phyloP scores from a whole-genome alignment of 441 rosid species.

The Populus hybrid region DNA sequence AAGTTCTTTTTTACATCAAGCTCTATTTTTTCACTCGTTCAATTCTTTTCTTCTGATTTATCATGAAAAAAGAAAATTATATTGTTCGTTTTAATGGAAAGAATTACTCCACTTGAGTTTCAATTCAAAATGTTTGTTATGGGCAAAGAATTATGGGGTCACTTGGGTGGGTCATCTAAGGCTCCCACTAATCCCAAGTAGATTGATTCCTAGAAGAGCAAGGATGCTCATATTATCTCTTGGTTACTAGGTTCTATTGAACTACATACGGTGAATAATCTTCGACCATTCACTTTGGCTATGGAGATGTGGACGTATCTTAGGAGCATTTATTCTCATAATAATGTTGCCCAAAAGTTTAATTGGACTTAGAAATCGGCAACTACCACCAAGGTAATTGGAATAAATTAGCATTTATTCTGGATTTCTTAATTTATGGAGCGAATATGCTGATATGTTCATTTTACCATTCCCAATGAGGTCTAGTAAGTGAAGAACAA shows the following conservation, averaged over 20 bases:
- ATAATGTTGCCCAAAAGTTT: not conserved
- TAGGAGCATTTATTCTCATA: not conserved
- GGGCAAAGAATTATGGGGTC: no score
- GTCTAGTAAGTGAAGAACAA: not conserved
- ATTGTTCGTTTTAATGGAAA: no score
- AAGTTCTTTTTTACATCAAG: no score
- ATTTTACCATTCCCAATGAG: not conserved
- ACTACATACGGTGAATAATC: conserved; percentile 1
- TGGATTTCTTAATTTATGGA: not conserved
- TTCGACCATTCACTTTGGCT: not conserved
- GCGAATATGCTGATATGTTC: not conserved
- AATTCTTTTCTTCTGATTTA: no score
- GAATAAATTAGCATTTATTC: not conserved
- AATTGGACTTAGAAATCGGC: not conserved
- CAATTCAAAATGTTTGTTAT: no score
- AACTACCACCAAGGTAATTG: not conserved
- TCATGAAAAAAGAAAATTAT: no score
- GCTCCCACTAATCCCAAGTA: not conserved
- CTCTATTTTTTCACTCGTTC: no score
- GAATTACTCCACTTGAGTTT: not conserved
- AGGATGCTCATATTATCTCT: not conserved
- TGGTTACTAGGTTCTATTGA: conserved; percentile 10
- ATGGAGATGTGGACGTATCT: conserved; percentile 3
- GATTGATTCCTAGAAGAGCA: not conserved
- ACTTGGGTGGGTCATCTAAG: no score